phyloP scores from a whole-genome alignment of 306 rosid genomes.

The Abrus pulchellus region DNA sequence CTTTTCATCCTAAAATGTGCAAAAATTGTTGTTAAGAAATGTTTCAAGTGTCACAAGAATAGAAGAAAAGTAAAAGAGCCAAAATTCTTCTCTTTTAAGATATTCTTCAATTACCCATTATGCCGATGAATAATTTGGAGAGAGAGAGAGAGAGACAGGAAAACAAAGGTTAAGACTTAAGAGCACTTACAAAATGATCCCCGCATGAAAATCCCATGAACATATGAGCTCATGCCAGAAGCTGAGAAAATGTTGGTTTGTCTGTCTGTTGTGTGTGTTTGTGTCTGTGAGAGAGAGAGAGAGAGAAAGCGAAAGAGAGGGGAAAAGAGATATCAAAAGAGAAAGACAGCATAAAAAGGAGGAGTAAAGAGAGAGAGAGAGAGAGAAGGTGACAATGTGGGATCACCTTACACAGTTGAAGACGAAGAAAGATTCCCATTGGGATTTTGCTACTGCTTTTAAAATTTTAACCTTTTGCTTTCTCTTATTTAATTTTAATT shows the following conservation, averaged over 20 bases:
- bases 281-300: conserved; percentile 29
- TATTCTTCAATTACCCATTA: conserved; percentile 31
- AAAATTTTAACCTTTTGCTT: conserved; percentile 60
- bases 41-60: conserved; percentile 6
- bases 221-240: conserved; percentile 51
- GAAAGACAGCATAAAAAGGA: conserved; percentile 62
- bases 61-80: neutral
- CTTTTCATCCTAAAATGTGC: conserved; percentile 54
- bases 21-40: neutral
- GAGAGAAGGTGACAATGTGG: conserved; percentile 55
- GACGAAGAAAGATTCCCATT: conserved; percentile 79
- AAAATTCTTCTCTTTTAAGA: conserved; percentile 2
- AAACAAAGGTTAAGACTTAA: neutral
- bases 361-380: conserved; percentile 39
- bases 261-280: conserved; percentile 47
- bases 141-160: conserved; percentile 15
- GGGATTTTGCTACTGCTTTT: conserved; percentile 60
- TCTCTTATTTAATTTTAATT: conserved; percentile 43
- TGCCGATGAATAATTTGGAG: conserved; percentile 23
- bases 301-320: conserved; percentile 17
- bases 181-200: conserved; percentile 67
- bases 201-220: conserved; percentile 69
- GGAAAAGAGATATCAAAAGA: conserved; percentile 51
- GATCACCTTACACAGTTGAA: conserved; percentile 54
- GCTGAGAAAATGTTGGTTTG: conserved; percentile 59